phyloP scores from a whole-genome alignment of 306 rosid species.

The Cyamopsis tetragonoloba region DNA sequence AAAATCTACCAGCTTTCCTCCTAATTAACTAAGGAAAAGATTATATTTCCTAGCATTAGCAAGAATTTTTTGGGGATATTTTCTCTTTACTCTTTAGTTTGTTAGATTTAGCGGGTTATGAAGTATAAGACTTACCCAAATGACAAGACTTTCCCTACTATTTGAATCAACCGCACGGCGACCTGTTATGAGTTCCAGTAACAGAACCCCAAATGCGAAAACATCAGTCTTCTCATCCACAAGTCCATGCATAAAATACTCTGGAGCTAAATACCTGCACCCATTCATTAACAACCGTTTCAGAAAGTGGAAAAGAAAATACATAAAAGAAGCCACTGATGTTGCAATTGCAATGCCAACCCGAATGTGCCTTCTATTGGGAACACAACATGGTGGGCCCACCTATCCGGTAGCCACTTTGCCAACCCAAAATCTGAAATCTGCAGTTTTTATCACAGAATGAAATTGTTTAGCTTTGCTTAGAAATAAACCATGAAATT shows the following conservation, averaged over 20 bases:
- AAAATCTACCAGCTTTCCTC: too few species aligned
- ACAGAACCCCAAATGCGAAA: conserved; percentile 70
- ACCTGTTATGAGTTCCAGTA: conserved; percentile 78
- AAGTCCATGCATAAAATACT: conserved; percentile 85
- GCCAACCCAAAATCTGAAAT: conserved; percentile 89
- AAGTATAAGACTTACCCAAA: conserved; percentile 67
- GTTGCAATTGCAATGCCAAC: conserved; percentile 33
- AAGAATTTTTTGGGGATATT: not conserved
- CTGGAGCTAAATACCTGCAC: conserved; percentile 79
- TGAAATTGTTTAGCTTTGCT: not conserved
- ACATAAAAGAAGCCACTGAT: not conserved
- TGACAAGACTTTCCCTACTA: conserved; percentile 79
- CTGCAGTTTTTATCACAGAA: conserved; percentile 32
- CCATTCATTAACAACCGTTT: not conserved
- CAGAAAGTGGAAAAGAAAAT: not conserved
- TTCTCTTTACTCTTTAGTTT: too few species aligned
- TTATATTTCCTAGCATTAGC: not conserved
- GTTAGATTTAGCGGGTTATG: too few species aligned
- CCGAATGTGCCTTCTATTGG: conserved; percentile 95
- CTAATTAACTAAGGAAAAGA: not conserved
- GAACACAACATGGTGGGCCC: conserved; percentile 81
- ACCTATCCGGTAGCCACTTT: conserved; percentile 87
- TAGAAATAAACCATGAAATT: not conserved
- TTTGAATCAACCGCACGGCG: conserved; percentile 78
- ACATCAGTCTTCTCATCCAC: conserved; percentile 78